These are phyloP conservation scores for Rubia tinctorum DNA, from an alignment of 305 asterid species.

Conservation along the genomic window DNA sequence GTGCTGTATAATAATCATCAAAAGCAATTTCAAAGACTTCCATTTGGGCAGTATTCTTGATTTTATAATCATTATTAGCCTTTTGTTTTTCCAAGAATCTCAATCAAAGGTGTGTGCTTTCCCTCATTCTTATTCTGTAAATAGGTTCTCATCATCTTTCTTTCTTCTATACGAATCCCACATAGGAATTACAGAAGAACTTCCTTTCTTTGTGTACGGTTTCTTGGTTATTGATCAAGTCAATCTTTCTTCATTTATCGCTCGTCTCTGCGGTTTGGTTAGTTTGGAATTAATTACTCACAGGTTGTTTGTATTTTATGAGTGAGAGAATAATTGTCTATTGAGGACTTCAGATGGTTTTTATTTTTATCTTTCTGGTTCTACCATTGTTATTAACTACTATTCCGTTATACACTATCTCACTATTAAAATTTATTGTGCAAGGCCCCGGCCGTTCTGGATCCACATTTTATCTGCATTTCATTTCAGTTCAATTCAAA, in stretches of 20 bases:
- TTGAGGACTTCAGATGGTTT: slow-evolving; percentile 13
- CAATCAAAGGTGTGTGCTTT: not conserved
- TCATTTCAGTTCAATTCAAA: too few species aligned
- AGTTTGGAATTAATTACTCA: slow-evolving; percentile 17
- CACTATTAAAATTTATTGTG: too few species aligned
- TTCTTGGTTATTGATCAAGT: slow-evolving; percentile 23
- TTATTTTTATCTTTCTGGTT: slow-evolving; percentile 24
- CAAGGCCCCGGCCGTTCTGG: too few species aligned
- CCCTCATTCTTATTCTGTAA: slow-evolving; percentile 53
- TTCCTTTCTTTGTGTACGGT: slow-evolving; percentile 17
- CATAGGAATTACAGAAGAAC: slow-evolving; percentile 6
- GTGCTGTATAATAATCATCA: slow-evolving; percentile 36
- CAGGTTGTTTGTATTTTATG: slow-evolving; percentile 27
- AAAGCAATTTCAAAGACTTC: slow-evolving; percentile 54
- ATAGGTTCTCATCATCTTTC: slow-evolving; percentile 33
- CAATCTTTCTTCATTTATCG: slow-evolving; percentile 14
- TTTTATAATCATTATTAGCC: not conserved
- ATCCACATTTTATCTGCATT: too few species aligned
- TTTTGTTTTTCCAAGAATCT: not conserved
- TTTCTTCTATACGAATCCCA: slow-evolving; percentile 26
- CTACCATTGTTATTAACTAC: slow-evolving; percentile 18
- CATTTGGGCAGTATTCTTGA: slow-evolving; percentile 72
- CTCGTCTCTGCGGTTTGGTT: slow-evolving; percentile 15
- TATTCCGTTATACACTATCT: not conserved
- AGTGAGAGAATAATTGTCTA: slow-evolving; percentile 20